These are phyloP conservation scores for Pascua sp. DNA, from an alignment of 1,284 basidiomycete genomes.

Conservation along the genomic window DNA sequence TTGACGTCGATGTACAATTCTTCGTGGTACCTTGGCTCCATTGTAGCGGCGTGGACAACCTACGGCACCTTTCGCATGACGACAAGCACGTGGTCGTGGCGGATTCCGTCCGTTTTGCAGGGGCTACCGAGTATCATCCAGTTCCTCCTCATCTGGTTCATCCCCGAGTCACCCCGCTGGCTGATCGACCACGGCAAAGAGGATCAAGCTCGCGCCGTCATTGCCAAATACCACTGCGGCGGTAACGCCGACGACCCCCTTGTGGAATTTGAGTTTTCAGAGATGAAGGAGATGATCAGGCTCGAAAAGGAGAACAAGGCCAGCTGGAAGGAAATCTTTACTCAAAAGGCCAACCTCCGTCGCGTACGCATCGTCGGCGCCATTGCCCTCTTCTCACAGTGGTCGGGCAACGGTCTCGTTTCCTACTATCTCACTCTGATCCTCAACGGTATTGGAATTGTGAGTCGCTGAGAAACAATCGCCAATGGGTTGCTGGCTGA, in stretches of 20 bases:
- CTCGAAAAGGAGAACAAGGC: conserved; percentile 15
- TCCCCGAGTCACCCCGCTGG: conserved; percentile 29
- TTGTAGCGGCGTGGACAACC: conserved; percentile 18
- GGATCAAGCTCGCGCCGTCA: conserved; percentile 62
- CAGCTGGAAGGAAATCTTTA: conserved; percentile 51
- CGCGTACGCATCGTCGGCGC: conserved; percentile 36
- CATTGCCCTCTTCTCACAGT: conserved; percentile 40
- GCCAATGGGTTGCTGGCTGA: too few relatives aligned
- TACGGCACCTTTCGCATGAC: conserved; percentile 33
- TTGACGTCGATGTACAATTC: conserved; percentile 25
- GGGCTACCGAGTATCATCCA: conserved; percentile 42
- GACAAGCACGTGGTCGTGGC: conserved; percentile 33
- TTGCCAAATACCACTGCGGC: conserved; percentile 74
- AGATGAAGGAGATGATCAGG: conserved; percentile 43
- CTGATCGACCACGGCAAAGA: conserved; percentile 22
- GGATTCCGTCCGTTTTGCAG: conserved; percentile 52
- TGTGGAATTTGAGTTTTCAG: conserved; percentile 42
- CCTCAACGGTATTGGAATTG: conserved; percentile 66
- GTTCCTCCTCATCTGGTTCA: conserved; percentile 18
- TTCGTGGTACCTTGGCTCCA: conserved; percentile 20
- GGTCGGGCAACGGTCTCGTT: conserved; percentile 29
- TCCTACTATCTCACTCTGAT: conserved; percentile 65
- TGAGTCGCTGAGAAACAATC: too few relatives aligned
- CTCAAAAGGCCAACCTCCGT: conserved; percentile 20
- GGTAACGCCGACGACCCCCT: conserved; percentile 36